phyloP scores from a whole-genome alignment of 2,329 filamentous ascomycete species.

The Venturia pyrina region DNA sequence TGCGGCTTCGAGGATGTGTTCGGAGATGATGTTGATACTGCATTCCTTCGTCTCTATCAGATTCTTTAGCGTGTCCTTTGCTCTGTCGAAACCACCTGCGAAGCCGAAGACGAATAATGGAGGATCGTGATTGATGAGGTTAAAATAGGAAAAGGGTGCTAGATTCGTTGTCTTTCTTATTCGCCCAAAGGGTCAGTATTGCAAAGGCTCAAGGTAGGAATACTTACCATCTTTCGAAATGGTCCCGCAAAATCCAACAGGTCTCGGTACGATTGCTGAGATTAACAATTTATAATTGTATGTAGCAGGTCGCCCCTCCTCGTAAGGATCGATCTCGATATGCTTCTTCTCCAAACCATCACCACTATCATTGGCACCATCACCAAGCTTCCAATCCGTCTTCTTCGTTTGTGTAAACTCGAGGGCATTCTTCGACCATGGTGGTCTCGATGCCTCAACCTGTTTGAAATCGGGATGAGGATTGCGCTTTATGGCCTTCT shows the following conservation, averaged over 20 bases:
- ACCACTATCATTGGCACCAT: constrained; percentile 51
- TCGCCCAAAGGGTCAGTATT: background rate
- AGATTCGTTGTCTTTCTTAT: constrained; percentile 52
- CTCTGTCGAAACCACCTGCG: constrained; percentile 43
- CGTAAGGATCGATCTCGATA: constrained; percentile 73
- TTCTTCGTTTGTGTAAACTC: constrained; percentile 53
- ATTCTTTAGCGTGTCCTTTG: constrained; percentile 75
- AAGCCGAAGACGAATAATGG: constrained; percentile 66
- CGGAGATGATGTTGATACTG: constrained; percentile 71
- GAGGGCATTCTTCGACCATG: constrained; percentile 42
- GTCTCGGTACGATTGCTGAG: constrained; percentile 69
- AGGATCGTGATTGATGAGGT: constrained; percentile 75
- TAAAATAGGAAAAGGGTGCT: constrained; percentile 81
- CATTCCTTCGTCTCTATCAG: constrained; percentile 63
- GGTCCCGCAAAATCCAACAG: constrained; percentile 58
- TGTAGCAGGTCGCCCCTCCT: constrained; percentile 51
- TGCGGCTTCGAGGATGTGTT: constrained; percentile 77
- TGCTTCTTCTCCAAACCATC: constrained; percentile 47
- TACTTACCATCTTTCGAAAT: constrained; percentile 47
- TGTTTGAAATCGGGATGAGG: constrained; percentile 62
- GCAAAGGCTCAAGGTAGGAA: background rate
- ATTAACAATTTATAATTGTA: constrained; percentile 93
- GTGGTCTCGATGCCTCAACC: constrained; percentile 55
- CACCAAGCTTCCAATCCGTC: constrained; percentile 56
- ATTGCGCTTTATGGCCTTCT: constrained; percentile 47